Percentiles rank a stretch among this genome's conserved stretches.
Evolutionary conservation across 1,139 yeast genomes (phyloP).

Genomic region (Pichia sp.): DNA sequence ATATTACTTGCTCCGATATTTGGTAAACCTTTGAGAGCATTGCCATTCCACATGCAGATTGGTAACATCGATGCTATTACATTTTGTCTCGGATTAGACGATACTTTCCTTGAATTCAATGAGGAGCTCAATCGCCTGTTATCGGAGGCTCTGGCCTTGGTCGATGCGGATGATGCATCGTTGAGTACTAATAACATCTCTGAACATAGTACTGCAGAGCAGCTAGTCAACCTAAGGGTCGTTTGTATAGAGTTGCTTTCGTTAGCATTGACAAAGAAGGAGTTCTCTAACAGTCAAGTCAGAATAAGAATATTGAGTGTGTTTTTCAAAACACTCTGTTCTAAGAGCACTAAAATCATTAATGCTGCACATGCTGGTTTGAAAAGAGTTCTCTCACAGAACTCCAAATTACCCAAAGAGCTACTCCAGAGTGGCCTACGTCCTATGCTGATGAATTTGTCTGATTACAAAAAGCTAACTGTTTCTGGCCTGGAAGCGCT

Average conservation of each 20-base stretch:
- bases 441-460: slow-evolving; percentile 90
- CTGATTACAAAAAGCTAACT: slow-evolving; percentile 87
- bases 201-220: slow-evolving; percentile 85
- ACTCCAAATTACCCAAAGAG: slow-evolving; percentile 87
- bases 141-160: slow-evolving; percentile 86
- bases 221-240: slow-evolving; percentile 75
- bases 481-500: slow-evolving; percentile 89
- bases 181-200: slow-evolving; percentile 76
- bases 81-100: slow-evolving; percentile 74
- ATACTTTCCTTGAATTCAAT: slow-evolving; percentile 76
- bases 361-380: slow-evolving; percentile 91
- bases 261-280: slow-evolving; percentile 75
- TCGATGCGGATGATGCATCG: slow-evolving; percentile 97
- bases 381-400: slow-evolving; percentile 75
- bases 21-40: slow-evolving; percentile 91
- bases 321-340: slow-evolving; percentile 87
- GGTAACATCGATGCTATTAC: slow-evolving; percentile 97
- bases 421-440: slow-evolving; percentile 86
- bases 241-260: slow-evolving; percentile 84
- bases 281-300: slow-evolving; percentile 66
- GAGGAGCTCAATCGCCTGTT: slow-evolving; percentile 82
- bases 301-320: slow-evolving; percentile 86
- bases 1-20: slow-evolving; percentile 86
- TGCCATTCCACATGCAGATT: slow-evolving; percentile 98
- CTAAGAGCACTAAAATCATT: slow-evolving; percentile 78